Percentiles rank a stretch among this genome's conserved stretches.
These are phyloP conservation scores for Leccinum disarticulatum DNA, from an alignment of 768 basidiomycete species.

Conservation along the genomic window DNA sequence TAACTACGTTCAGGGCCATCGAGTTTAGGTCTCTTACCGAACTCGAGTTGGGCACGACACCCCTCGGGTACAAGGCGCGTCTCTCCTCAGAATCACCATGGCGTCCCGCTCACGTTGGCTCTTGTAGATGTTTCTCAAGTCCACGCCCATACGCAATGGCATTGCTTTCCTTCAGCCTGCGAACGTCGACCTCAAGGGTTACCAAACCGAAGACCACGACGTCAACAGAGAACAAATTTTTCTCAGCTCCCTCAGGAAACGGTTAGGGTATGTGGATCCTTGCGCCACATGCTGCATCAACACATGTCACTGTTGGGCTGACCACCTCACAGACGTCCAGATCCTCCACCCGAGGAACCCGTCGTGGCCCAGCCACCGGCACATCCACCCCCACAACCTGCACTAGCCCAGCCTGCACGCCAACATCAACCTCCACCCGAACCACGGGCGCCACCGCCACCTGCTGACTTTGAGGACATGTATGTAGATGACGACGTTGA, in stretches of 20 bases:
- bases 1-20: constrained; percentile 63
- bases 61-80: constrained; percentile 78
- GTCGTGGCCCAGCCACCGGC: constrained; percentile 9
- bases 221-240: constrained; percentile 57
- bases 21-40: constrained; percentile 71
- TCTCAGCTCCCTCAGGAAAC: constrained; percentile 53
- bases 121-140: constrained; percentile 64
- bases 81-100: not conserved
- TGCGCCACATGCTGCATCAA: not conserved
- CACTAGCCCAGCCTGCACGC: constrained; percentile 16
- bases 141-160: constrained; percentile 65
- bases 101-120: not conserved
- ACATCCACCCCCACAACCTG: constrained; percentile 14
- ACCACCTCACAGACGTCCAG: constrained; percentile 24
- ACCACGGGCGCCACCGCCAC: constrained; percentile 12
- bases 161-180: constrained; percentile 76
- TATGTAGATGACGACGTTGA: constrained; percentile 30
- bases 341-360: constrained; percentile 20
- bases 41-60: constrained; percentile 71
- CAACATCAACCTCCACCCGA: constrained; percentile 13
- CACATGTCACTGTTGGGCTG: not conserved
- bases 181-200: constrained; percentile 59
- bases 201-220: constrained; percentile 66
- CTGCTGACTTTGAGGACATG: constrained; percentile 22
- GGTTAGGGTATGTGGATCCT: constrained; percentile 59